Evolutionary conservation across 179 eudicot species (phyloP).

Genomic region (Vitellaria paradoxa): DNA sequence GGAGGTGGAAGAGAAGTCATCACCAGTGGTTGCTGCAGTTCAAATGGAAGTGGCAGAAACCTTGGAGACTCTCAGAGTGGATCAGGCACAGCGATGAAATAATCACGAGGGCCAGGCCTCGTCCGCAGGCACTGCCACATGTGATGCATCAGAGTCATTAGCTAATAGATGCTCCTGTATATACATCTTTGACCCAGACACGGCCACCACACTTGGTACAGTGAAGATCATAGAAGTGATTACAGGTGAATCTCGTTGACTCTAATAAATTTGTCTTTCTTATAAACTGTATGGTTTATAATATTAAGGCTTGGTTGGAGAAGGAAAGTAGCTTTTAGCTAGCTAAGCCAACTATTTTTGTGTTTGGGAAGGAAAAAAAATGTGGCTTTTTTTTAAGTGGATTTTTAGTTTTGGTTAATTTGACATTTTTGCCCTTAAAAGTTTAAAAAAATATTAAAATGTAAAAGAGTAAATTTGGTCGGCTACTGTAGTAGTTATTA

Average conservation of each 20-base stretch:
- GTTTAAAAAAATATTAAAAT: no score
- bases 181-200: conserved; percentile 19
- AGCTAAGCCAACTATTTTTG: no score
- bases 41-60: conserved; percentile 99
- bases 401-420: no score
- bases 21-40: conserved; percentile 97
- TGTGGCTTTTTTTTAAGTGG: no score
- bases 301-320: no score
- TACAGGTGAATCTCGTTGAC: conserved; percentile 24
- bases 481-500: no score
- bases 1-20: conserved; percentile 99
- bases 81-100: conserved; percentile 98
- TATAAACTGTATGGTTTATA: not conserved
- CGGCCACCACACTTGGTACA: conserved; percentile 17
- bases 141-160: conserved; percentile 40
- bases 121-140: conserved; percentile 67
- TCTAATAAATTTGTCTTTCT: conserved; percentile 1
- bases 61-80: conserved; percentile 96
- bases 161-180: conserved; percentile 24
- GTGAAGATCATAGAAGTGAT: conserved; percentile 17
- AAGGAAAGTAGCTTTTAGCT: no score
- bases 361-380: no score
- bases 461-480: no score
- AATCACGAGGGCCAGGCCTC: conserved; percentile 74
- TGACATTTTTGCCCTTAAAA: no score